Percentiles rank a stretch among this genome's conserved stretches.
Evolutionary conservation across 495 filamentous ascomycete genomes (phyloP).

Genomic region (Mytilinidion resinicola): DNA sequence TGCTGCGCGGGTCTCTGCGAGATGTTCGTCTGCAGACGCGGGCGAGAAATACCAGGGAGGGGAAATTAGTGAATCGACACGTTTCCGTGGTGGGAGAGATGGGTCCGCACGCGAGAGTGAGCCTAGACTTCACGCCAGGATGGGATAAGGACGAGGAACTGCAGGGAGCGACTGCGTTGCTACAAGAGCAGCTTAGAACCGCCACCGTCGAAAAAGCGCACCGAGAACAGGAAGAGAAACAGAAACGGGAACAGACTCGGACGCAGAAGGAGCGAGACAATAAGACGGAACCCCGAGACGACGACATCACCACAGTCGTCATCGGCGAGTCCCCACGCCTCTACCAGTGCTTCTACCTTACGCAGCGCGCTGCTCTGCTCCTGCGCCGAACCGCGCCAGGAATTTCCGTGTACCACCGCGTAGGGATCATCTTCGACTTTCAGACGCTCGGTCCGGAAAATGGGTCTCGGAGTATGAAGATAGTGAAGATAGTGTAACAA

Average conservation of each 20-base stretch:
- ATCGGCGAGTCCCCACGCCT: background rate
- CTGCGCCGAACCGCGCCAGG: background rate
- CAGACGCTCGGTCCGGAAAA: no score
- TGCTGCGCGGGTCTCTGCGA: background rate
- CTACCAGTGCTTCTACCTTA: background rate
- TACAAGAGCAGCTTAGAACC: background rate
- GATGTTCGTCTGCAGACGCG: background rate
- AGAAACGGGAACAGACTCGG: background rate
- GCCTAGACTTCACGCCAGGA: background rate
- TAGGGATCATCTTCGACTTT: background rate
- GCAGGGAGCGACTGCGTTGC: background rate
- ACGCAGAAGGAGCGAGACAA: background rate
- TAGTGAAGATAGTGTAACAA: no score
- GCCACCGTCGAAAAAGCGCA: background rate
- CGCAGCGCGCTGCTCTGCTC: background rate
- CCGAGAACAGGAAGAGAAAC: background rate
- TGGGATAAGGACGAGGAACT: background rate
- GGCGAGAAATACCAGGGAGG: background rate
- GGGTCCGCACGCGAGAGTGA: background rate
- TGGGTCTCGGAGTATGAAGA: no score
- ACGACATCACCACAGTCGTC: no score
- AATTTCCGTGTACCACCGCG: background rate
- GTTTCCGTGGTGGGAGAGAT: background rate
- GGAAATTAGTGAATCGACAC: no score
- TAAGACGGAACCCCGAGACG: no score